Conservation (phyloP, 352 stramenopile species). For the Blastocystis hominis region DNA sequence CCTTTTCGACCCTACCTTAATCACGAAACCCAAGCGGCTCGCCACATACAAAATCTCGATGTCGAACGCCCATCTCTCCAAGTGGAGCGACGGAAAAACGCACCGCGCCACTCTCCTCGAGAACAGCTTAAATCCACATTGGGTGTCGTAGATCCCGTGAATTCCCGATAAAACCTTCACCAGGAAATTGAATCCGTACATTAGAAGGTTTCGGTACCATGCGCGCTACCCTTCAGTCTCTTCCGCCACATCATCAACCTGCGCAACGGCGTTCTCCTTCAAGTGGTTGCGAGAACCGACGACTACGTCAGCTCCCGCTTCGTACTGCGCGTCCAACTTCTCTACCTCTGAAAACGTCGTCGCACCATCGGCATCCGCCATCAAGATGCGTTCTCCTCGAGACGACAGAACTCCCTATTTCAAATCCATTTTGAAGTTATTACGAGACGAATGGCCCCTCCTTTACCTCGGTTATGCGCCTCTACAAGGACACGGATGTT, state of each 20-base stretch:
- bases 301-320: constrained; percentile 68
- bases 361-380: constrained; percentile 81
- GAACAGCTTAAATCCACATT: constrained; percentile 87
- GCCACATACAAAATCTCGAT: constrained; percentile 81
- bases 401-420: constrained; percentile 72
- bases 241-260: constrained; percentile 62
- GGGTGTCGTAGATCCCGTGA: constrained; percentile 77
- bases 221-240: constrained; percentile 64
- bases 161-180: constrained; percentile 75
- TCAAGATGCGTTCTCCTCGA: constrained; percentile 72
- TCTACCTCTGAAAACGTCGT: constrained; percentile 78
- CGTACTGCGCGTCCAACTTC: constrained; percentile 62
- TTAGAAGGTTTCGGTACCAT: constrained; percentile 77
- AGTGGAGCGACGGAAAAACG: constrained; percentile 79
- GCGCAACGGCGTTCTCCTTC: constrained; percentile 73
- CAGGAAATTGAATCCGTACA: constrained; percentile 81
- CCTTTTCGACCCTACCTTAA: background rate
- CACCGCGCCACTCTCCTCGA: constrained; percentile 71
- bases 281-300: constrained; percentile 79
- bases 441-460: constrained; percentile 71
- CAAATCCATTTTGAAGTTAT: background rate
- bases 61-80: constrained; percentile 84
- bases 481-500: constrained; percentile 72
- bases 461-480: constrained; percentile 79
- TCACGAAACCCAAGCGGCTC: constrained; percentile 58